Percentiles rank a stretch among this genome's conserved stretches.
These are phyloP conservation scores for Camillea tinctor DNA, from an alignment of 2,329 filamentous ascomycete genomes.

Conservation along the genomic window DNA sequence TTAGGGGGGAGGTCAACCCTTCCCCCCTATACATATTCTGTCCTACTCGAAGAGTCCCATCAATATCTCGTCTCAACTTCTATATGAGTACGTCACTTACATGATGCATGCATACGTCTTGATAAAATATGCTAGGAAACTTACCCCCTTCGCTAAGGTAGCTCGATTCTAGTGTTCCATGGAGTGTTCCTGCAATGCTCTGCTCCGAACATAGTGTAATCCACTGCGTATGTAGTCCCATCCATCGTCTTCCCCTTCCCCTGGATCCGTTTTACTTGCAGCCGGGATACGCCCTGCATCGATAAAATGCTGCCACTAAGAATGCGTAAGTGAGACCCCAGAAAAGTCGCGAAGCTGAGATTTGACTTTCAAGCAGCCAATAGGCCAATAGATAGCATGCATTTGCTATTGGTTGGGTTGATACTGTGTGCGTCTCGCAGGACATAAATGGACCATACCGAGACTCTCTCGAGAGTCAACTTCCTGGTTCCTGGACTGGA, in stretches of 20 bases:
- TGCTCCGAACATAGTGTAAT: slow-evolving; percentile 4
- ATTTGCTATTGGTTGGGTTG: too few species aligned
- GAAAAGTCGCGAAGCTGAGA: not conserved
- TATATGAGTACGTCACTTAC: not conserved
- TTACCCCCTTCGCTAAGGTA: not conserved
- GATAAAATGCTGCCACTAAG: not conserved
- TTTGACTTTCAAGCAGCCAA: not conserved
- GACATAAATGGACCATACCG: too few species aligned
- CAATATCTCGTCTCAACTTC: not conserved
- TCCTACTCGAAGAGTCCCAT: not conserved
- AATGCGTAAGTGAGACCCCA: slow-evolving; percentile 8
- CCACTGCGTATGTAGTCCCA: slow-evolving; percentile 4
- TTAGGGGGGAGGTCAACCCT: not conserved
- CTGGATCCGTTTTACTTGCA: slow-evolving; percentile 4
- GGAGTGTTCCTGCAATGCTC: slow-evolving; percentile 1
- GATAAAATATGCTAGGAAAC: not conserved
- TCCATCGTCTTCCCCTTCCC: not conserved
- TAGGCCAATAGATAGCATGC: not conserved
- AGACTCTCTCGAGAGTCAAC: not conserved
- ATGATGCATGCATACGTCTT: not conserved
- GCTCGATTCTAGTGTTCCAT: slow-evolving; percentile 5
- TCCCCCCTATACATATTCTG: too few species aligned
- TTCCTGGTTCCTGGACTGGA: too few species aligned
- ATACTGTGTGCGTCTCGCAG: not conserved
- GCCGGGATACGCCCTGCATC: slow-evolving; percentile 5